These are phyloP conservation scores for Neocucurbitaria cava DNA, from an alignment of 2,329 filamentous ascomycete species.

Conservation along the genomic window DNA sequence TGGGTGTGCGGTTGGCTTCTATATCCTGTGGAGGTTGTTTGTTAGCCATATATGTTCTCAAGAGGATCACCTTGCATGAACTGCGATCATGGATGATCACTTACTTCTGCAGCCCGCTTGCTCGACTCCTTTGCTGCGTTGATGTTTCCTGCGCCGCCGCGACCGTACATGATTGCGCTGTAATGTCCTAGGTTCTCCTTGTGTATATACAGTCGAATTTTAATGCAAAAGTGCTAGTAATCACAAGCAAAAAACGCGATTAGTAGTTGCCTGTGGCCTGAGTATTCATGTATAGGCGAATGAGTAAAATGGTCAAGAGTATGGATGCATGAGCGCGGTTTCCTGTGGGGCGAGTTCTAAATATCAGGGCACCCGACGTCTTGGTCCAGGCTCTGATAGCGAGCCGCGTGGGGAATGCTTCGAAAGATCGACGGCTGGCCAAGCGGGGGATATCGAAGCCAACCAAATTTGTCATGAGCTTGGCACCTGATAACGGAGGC, in stretches of 20 bases:
- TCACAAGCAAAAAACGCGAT: neutral
- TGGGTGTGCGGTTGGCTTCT: conserved; percentile 45
- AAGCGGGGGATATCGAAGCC: conserved; percentile 28
- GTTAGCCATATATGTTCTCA: conserved; percentile 1
- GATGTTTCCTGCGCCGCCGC: conserved; percentile 57
- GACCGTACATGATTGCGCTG: conserved; percentile 44
- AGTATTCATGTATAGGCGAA: neutral
- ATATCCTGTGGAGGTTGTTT: conserved; percentile 40
- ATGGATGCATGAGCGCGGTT: conserved; percentile 10
- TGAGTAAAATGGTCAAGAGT: neutral
- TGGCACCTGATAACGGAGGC: conserved; percentile 25
- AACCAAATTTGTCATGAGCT: conserved; percentile 35
- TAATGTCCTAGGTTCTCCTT: too few species aligned
- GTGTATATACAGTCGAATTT: neutral
- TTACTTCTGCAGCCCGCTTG: conserved; percentile 40
- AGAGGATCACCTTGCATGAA: neutral
- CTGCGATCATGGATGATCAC: neutral
- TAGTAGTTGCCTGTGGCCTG: neutral
- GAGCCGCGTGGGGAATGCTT: conserved; percentile 36
- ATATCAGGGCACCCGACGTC: conserved; percentile 12
- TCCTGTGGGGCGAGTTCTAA: conserved; percentile 15
- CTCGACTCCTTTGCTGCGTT: conserved; percentile 43
- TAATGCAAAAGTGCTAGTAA: neutral
- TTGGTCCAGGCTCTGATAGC: conserved; percentile 17
- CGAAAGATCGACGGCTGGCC: conserved; percentile 10